Base-by-base conservation (phyloP, 192 early-diverging fungal genomes). In the Spinellus fusiger region DNA sequence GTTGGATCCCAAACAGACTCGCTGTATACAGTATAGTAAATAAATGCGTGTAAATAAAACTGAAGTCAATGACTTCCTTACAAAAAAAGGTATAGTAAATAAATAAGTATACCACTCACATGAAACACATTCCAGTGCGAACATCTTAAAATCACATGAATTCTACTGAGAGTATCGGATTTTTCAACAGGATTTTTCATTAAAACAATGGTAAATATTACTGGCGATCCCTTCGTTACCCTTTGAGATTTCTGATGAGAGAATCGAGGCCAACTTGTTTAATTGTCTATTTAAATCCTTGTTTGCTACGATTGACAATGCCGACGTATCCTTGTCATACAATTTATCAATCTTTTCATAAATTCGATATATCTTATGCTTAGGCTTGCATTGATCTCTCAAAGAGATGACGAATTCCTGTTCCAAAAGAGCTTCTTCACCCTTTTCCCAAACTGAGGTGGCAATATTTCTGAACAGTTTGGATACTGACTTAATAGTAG, bases 211-310 rank as follows among this genome's bases (percentile, higher is more conserved):
- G 3, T 47, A 47, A 47, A 47, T 5, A 47, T 47, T 47, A 47
- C 46, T 47, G 46, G 46, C 7, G 46, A 47, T 47, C 2, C 46
- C 46, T 47, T 47, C 46, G 46, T 47, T 47, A 47, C 3, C 7
- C 46, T 47, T 3, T 47, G 46, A 47, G 8, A 47, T 47, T 9
- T 47, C 16, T 47, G 46, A 47, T 47, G 46, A 47, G 46, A 3
- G 46, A 47, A 47, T 47, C 5, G 46, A 47, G 46, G 46, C 46
- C 5, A 47, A 8, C 1, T 47, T 47, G 16, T 47, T 47, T 5
- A 47, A 47, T 47, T 47, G 46, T 47, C 46, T 47, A 47, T 47
- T 47, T 47, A 47, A 47, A 47, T 47, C 46, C 46, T 47, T 47
- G 46, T 47, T 47, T 47, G 7, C 46, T 47, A 47, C 22, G 46